Evolutionary conservation across 75 land plant species (phyloP), one percentile per base, ranked within the genome.

Genomic region (Chamaecyparis obtusa): DNA sequence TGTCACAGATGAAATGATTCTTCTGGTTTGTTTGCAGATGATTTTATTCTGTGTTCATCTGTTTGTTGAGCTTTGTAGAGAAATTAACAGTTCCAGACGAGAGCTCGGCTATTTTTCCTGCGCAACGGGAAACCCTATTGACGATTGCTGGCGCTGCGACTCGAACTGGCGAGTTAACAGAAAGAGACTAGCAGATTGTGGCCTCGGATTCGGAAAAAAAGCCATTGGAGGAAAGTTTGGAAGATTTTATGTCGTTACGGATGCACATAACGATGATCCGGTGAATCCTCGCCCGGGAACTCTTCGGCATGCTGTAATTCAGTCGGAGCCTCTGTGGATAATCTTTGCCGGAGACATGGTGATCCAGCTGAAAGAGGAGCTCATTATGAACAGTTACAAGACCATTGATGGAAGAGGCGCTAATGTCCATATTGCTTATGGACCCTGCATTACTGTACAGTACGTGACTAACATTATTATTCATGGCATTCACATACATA

Each of bases 111-210:
- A 49, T 6, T 84, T 49, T 84, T 74, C 84, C 36, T 56, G 83
- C 89, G 51, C 88, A 85, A 86, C 88, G 86, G 95, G 94, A 39
- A 93, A 93, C 87, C 95, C 95, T 43, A 94, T 94, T 14, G 95
- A 94, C 83, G 92, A 90, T 33, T 94, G 95, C 92, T 94, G 95
- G 95, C 85, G 95, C 76, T 93, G 95, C 77, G 95, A 94, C 83
- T 85, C 91, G 3, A 57, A 91, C 32, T 95, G 95, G 95, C 86
- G 84, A 3, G 76, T 87, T n/a, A 87, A 90, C 88, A 89, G 95
- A 16, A 85, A 94, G 74, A 49, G 89, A 19, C 92, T 95, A 30
- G 96, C 96, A 1, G 90, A 95, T 21, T 95, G 96, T 77, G 92
- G 89, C 6, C 85, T 94, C 33, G 96, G 96, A 64, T 94, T 94